Evolutionary conservation across 2,329 filamentous ascomycete species (phyloP), one percentile per base, ranked within the genome.

Genomic region (Sporothrix phasma): DNA sequence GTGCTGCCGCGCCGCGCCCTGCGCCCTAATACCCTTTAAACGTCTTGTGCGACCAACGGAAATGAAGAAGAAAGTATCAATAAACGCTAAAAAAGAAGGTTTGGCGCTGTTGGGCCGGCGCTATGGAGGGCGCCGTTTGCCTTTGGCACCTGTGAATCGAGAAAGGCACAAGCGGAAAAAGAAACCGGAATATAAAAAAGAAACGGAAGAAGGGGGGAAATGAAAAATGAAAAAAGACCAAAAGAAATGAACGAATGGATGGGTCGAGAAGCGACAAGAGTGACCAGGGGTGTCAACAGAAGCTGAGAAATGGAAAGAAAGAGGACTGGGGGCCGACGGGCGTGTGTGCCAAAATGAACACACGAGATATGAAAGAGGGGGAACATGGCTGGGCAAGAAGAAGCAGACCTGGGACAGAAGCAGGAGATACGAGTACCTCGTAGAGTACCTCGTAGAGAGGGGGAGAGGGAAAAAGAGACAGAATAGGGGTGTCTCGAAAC

Each of bases 91-190:
- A 37, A 37, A 37, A 15, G 34, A 13, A 6, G n/a, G 39, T 47
- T 54, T 53, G 61, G 24, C 24, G 26, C 24, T 43, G 17, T 34
- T 49, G 29, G 19, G 49, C 24, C 63, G 63, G 56, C 58, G 58
- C 63, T 64, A 56, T 41, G 49, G 41, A 19, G 53, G 47, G 24
- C 47, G 47, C 61, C 61, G 47, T 54, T 26, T 34, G n/a, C 22
- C n/a, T 37, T 31, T 43, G 54, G 53, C 62, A 17, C 37, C 45
- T 10, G 17, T 60, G 22, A 46, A 54, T 61, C 61, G 54, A 54
- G 62, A 61, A 37, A 61, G 62, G 62, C 62, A n/a, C 61, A 64
- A 61, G 62, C 62, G 61, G 56, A 61, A 64, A 24, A 8, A 45
- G 62, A 56, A 37, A 64, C 61, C 54, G 54, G 54, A 46, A 46